phyloP scores from a whole-genome alignment of 208 protist species.

The Trichomonas vaginalis region DNA sequence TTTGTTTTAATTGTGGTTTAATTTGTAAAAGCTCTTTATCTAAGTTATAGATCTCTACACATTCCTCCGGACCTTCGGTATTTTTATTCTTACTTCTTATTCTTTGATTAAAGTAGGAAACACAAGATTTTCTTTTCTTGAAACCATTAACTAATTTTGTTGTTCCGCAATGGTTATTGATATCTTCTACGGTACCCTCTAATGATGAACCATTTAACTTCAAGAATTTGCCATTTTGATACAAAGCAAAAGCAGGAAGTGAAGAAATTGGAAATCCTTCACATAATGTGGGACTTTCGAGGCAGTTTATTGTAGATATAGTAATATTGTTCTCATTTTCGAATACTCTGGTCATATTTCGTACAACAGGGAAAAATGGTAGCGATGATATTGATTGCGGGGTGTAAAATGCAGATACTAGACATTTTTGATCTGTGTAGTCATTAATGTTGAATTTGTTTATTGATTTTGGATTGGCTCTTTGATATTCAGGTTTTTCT shows the following conservation, averaged over 20 bases:
- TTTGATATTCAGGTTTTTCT: neutral
- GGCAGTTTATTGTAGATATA: neutral
- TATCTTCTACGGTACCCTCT: neutral
- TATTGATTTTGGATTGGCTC: neutral
- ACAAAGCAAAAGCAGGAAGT: neutral
- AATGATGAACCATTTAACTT: neutral
- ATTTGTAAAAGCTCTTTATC: neutral
- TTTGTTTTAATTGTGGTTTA: neutral
- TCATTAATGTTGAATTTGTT: neutral
- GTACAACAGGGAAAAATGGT: neutral
- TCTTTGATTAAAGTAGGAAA: neutral
- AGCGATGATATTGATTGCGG: neutral
- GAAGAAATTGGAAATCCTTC: neutral
- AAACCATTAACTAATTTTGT: neutral
- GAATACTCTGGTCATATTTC: neutral
- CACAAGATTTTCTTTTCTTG: neutral
- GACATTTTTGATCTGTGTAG: neutral
- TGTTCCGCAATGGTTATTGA: neutral
- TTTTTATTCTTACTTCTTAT: neutral
- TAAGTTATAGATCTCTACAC: neutral
- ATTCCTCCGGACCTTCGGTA: neutral
- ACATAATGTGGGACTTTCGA: neutral
- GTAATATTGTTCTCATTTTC: neutral
- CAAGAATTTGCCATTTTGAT: neutral
- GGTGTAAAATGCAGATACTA: neutral